Evolutionary conservation across 768 basidiomycete species (phyloP), one percentile per base, ranked within the genome.

Genomic region (Scleroderma citrinum): DNA sequence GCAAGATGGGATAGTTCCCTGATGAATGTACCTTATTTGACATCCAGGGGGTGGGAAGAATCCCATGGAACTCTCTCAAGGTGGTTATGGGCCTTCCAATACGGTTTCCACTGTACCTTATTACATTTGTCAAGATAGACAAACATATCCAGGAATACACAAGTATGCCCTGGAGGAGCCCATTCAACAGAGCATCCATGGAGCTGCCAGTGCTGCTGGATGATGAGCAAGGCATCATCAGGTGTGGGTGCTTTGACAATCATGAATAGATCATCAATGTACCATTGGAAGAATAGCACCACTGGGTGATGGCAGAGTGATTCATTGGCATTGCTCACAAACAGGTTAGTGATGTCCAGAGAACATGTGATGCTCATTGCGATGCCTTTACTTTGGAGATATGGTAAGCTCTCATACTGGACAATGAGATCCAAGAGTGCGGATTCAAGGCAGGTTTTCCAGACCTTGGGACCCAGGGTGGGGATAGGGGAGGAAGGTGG

Each of bases 341-440:
- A 59, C n/a, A n/a, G n/a, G 24, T 59, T 59, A 2, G 56, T 50
- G 16, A 59, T 24, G 30, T 51, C 49, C 7, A 56, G 56, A 14
- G 45, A 34, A 36, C 40, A 50, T 0, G 56, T 52, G 2, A 57
- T 31, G 2, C 57, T 56, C 56, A 59, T 59, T 2, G 56, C 50
- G 8, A 59, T 41, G 1, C 57, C 56, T 40, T 41, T 12, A 11
- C 19, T 34, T 24, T 58, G 57, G 16, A 44, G 17, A 26, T 43
- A 53, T 0, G 19, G 23, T 45, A 46, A 16, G 24, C 44, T 39
- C n/a, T 51, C 17, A 26, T 39, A 56, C 21, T 51, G 5, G 19
- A 51, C 44, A 0, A 51, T 5, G 3, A 59, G 37, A 16, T 44
- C 24, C 4, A 19, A n/a, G 8, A 36, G 8, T 2, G 12, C 16